These are phyloP conservation scores for Kalmusia sp. DNA, from an alignment of 2,329 filamentous ascomycete species.

Conservation along the genomic window DNA sequence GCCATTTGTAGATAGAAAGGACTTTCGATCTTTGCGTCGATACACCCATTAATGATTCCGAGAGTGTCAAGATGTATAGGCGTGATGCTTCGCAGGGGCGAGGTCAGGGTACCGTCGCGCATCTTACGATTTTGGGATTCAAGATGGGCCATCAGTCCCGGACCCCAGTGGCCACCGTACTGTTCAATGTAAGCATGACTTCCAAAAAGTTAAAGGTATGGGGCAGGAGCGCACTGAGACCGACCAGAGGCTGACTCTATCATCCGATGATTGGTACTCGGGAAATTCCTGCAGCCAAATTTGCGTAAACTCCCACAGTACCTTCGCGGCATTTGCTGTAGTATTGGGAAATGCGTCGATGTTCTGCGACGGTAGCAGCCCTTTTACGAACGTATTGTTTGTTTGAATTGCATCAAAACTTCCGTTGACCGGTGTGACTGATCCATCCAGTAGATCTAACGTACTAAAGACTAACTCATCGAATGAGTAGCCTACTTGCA, in stretches of 20 bases:
- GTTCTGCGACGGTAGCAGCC: slow-evolving; percentile 9
- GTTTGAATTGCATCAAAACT: background rate
- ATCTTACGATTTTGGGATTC: no score
- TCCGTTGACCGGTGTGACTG: no score
- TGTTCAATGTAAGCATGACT: background rate
- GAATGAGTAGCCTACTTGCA: slow-evolving; percentile 15
- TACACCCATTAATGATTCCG: slow-evolving; percentile 16
- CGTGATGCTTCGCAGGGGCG: no score
- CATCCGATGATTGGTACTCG: no score
- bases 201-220: no score
- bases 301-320: slow-evolving; percentile 15
- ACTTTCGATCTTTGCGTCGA: slow-evolving; percentile 2
- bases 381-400: background rate
- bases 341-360: slow-evolving; percentile 6
- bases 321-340: slow-evolving; percentile 4
- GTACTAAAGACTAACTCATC: slow-evolving; percentile 13
- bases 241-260: slow-evolving; percentile 12
- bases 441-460: slow-evolving; percentile 5
- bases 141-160: no score
- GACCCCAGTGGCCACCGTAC: slow-evolving; percentile 57
- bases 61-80: no score
- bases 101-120: no score
- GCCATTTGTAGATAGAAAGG: slow-evolving; percentile 43
- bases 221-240: no score
- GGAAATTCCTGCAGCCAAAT: no score